These are phyloP conservation scores for Penicillium diatomitis DNA, from an alignment of 495 filamentous ascomycete genomes.

Conservation along the genomic window DNA sequence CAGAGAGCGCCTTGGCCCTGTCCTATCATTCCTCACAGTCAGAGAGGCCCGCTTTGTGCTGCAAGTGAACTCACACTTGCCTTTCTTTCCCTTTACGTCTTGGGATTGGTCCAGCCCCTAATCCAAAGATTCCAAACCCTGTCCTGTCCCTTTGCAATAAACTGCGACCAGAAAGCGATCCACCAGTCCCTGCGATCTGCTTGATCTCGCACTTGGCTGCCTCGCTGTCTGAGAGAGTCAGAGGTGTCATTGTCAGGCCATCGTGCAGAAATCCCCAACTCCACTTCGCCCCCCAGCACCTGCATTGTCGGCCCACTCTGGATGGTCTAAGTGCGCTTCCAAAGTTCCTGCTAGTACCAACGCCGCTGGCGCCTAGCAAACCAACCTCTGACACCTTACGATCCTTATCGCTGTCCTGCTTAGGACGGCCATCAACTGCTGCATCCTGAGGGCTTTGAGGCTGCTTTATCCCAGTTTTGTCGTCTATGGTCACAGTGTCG, in stretches of 20 bases:
- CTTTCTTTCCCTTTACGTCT: background rate
- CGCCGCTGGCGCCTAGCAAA: constrained; percentile 5
- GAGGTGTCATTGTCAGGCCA: constrained; percentile 23
- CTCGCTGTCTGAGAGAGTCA: no score
- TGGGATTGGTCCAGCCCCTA: constrained; percentile 15
- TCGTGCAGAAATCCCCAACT: constrained; percentile 25
- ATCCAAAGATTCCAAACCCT: constrained; percentile 12
- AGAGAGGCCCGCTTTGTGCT: constrained; percentile 7
- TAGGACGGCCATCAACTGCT: background rate
- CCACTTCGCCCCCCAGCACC: constrained; percentile 23
- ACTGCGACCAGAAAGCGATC: no score
- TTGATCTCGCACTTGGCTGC: no score
- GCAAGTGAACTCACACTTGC: constrained; percentile 16
- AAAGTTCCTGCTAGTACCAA: constrained; percentile 8
- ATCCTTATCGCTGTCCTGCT: constrained; percentile 8
- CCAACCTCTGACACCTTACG: constrained; percentile 6
- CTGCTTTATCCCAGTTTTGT: background rate
- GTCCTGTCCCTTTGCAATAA: background rate
- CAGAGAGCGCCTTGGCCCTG: constrained; percentile 6
- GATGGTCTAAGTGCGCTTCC: constrained; percentile 9
- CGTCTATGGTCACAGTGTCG: no score
- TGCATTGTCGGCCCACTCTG: constrained; percentile 27
- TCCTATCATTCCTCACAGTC: no score
- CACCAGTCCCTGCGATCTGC: no score
- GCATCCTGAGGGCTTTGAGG: background rate